Percentiles rank a stretch among this genome's conserved stretches.
Evolutionary conservation across 192 early-diverging fungal species (phyloP).

Genomic region (Phycomyces nitens): DNA sequence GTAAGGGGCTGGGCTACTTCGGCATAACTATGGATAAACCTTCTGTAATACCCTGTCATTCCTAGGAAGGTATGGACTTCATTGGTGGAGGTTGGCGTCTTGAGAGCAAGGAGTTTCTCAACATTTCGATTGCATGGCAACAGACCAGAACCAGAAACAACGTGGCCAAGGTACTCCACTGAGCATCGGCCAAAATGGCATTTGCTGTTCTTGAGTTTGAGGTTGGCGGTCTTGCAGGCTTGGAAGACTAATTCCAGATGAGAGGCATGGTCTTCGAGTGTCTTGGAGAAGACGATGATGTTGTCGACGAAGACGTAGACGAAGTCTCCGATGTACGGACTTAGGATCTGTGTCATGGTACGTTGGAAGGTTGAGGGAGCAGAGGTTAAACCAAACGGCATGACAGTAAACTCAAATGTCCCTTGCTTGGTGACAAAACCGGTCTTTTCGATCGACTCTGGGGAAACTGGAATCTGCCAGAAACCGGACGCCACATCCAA

Average conservation of each 20-base stretch:
- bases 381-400: conserved; percentile 65
- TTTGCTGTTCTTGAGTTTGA: not conserved
- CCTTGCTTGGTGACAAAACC: conserved; percentile 36
- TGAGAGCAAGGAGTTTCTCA: not conserved
- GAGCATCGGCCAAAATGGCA: not conserved
- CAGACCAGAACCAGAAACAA: not conserved
- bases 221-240: not conserved
- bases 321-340: not conserved
- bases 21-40: conserved; percentile 34
- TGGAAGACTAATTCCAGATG: conserved; percentile 22
- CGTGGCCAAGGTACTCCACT: conserved; percentile 5
- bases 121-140: not conserved
- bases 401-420: conserved; percentile 49
- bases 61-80: conserved; percentile 35
- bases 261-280: conserved; percentile 13
- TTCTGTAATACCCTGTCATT: conserved; percentile 34
- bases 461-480: conserved; percentile 11
- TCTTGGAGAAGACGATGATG: conserved; percentile 30
- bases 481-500: conserved; percentile 22
- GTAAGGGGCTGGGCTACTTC: conserved; percentile 24
- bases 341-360: conserved; percentile 1
- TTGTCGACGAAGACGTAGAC: conserved; percentile 35
- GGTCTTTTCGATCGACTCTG: conserved; percentile 2
- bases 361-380: conserved; percentile 56
- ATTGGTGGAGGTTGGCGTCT: not conserved